A percentile compares a stretch with the other conserved stretches of the same genome.
Conservation (phyloP, 495 filamentous ascomycete species). For the Talaromyces nanjingensis region DNA sequence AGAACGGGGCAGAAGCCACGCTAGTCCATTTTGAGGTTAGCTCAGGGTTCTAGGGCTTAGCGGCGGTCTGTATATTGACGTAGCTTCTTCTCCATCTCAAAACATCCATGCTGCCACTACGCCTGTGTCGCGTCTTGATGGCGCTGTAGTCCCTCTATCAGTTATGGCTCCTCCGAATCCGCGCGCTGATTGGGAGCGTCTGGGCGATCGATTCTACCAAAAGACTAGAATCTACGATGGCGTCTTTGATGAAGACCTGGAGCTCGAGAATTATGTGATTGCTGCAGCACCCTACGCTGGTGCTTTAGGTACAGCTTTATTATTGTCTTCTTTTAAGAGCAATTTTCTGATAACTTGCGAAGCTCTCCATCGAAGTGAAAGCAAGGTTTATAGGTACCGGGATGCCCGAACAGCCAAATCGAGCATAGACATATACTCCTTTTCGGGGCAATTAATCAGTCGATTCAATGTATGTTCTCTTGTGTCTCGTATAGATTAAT, state of each 20-base stretch:
- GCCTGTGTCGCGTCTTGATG: slow-evolving; percentile 2
- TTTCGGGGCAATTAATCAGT: slow-evolving; percentile 75
- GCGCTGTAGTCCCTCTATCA: background rate
- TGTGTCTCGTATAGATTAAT: background rate
- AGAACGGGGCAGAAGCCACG: background rate
- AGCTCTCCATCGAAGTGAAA: slow-evolving; percentile 88
- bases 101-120: background rate
- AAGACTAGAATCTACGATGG: slow-evolving; percentile 87
- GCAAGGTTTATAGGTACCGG: slow-evolving; percentile 69
- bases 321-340: slow-evolving; percentile 13
- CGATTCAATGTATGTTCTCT: slow-evolving; percentile 51
- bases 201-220: slow-evolving; percentile 89
- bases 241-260: slow-evolving; percentile 84
- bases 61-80: slow-evolving; percentile 1
- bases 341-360: slow-evolving; percentile 8
- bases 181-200: slow-evolving; percentile 85
- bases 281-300: slow-evolving; percentile 92
- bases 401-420: slow-evolving; percentile 67
- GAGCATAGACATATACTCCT: slow-evolving; percentile 91
- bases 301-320: slow-evolving; percentile 63
- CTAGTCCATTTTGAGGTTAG: background rate
- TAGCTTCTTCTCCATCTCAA: background rate
- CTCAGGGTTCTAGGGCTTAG: background rate
- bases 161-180: slow-evolving; percentile 49
- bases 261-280: slow-evolving; percentile 91